These are phyloP conservation scores for Pythium myriotylum DNA, from an alignment of 352 stramenopile species.

Conservation along the genomic window DNA sequence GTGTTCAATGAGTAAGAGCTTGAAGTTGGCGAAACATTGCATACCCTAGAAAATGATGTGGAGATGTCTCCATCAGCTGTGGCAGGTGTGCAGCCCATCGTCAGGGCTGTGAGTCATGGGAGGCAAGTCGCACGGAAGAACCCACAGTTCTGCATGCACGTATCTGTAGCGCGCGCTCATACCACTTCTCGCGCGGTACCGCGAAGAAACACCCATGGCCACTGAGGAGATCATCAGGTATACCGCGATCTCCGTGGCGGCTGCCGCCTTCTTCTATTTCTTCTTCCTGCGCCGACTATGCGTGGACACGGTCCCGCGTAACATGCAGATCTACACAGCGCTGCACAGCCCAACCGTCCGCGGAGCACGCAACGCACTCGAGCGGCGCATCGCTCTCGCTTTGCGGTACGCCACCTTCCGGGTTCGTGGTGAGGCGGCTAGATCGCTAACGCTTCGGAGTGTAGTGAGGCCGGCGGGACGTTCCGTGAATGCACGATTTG, in stretches of 20 bases:
- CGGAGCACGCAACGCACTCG: conserved; percentile 4
- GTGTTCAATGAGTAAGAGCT: too few species aligned
- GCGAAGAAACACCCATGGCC: too few species aligned
- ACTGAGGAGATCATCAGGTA: neutral
- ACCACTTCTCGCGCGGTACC: too few species aligned
- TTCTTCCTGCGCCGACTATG: conserved; percentile 11
- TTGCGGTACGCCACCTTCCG: conserved; percentile 2
- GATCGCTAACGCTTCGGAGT: neutral
- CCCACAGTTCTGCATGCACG: too few species aligned
- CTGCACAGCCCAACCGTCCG: conserved; percentile 9
- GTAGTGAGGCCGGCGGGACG: neutral
- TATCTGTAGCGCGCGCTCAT: too few species aligned
- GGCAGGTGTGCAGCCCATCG: neutral
- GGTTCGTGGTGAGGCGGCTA: too few species aligned
- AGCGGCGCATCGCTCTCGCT: conserved; percentile 11
- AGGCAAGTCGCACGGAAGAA: too few species aligned
- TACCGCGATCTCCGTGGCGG: neutral
- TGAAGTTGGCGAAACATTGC: conserved; percentile 2
- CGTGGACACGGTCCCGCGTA: conserved; percentile 9
- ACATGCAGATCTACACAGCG: conserved; percentile 6
- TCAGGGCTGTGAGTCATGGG: too few species aligned
- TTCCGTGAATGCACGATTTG: conserved; percentile 1
- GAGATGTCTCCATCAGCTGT: neutral
- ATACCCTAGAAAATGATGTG: neutral
- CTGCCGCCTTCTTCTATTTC: neutral